Conservation (phyloP, 768 basidiomycete genomes). For the Clathrus columnatus region DNA sequence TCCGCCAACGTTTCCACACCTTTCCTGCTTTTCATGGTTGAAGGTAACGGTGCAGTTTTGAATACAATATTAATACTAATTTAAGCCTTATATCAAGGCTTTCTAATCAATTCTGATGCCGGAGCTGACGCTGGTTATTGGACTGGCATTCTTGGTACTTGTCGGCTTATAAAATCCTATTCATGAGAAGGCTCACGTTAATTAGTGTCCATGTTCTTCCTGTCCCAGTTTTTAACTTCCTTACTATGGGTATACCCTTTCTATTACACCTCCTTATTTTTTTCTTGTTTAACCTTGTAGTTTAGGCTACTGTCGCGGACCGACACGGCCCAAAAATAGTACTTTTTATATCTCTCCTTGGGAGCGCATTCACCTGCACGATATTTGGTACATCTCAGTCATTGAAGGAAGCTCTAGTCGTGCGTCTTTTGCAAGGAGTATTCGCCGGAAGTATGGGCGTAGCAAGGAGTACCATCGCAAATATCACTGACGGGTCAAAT, state of each 20-base stretch:
- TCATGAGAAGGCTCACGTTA: background rate
- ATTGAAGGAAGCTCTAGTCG: constrained; percentile 70
- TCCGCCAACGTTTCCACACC: constrained; percentile 90
- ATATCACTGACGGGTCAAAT: constrained; percentile 85
- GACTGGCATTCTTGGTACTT: constrained; percentile 74
- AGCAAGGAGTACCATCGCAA: constrained; percentile 78
- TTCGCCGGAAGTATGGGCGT: constrained; percentile 95
- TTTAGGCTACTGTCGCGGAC: constrained; percentile 84
- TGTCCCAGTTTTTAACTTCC: constrained; percentile 93
- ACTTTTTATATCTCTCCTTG: constrained; percentile 74
- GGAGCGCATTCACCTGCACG: constrained; percentile 71
- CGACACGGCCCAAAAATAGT: constrained; percentile 84
- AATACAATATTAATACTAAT: background rate
- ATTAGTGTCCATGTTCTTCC: constrained; percentile 75
- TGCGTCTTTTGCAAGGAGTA: constrained; percentile 84
- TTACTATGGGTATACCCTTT: constrained; percentile 64
- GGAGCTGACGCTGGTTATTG: constrained; percentile 85
- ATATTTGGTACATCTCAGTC: constrained; percentile 71
- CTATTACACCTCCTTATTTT: background rate
- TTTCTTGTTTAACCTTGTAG: constrained; percentile 12
- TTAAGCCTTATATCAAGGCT: constrained; percentile 33
- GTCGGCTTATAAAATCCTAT: constrained; percentile 14
- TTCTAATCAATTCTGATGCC: constrained; percentile 56
- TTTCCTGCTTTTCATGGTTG: constrained; percentile 92
- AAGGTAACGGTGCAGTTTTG: constrained; percentile 38